Percentiles rank a stretch among this genome's conserved stretches.
These are phyloP conservation scores for Aaosphaeria arxii DNA, from an alignment of 2,329 filamentous ascomycete genomes.

Conservation along the genomic window DNA sequence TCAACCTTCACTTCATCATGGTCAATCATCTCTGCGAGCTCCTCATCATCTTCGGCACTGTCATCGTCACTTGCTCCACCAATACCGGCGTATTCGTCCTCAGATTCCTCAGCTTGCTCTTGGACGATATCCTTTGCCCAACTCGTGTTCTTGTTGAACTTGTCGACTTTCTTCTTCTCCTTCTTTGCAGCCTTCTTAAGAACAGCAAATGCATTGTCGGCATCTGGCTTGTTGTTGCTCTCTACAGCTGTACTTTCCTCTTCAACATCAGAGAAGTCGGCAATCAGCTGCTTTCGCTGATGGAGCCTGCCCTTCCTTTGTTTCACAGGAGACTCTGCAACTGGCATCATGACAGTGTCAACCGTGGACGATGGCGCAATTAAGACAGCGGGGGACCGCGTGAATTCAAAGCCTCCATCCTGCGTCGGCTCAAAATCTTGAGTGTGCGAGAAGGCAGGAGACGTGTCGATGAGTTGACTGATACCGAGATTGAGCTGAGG, in stretches of 20 bases:
- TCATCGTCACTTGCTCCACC: slow-evolving; percentile 89
- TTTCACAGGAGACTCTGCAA: slow-evolving; percentile 64
- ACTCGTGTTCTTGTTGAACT: slow-evolving; percentile 81
- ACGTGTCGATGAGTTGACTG: slow-evolving; percentile 33
- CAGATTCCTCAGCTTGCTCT: slow-evolving; percentile 94
- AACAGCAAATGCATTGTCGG: slow-evolving; percentile 60
- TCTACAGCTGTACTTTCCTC: slow-evolving; percentile 34
- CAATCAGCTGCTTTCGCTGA: slow-evolving; percentile 40
- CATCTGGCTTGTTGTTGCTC: slow-evolving; percentile 34
- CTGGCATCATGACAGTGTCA: slow-evolving; percentile 61
- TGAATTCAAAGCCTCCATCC: slow-evolving; percentile 72
- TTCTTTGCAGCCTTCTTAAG: slow-evolving; percentile 66
- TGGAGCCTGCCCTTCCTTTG: slow-evolving; percentile 59
- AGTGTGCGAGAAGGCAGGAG: slow-evolving; percentile 44
- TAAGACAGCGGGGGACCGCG: slow-evolving; percentile 64
- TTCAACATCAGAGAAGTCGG: slow-evolving; percentile 46
- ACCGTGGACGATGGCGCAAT: slow-evolving; percentile 65
- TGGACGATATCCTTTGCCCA: slow-evolving; percentile 81
- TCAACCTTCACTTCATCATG: slow-evolving; percentile 73
- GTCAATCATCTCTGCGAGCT: slow-evolving; percentile 87
- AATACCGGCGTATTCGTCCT: slow-evolving; percentile 94
- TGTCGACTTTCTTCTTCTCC: slow-evolving; percentile 42
- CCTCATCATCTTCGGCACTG: slow-evolving; percentile 69
- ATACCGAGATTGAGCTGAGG: slow-evolving; percentile 32
- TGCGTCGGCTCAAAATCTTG: slow-evolving; percentile 77